Evolutionary conservation across 208 protist genomes (phyloP).

Genomic region (Sergeia podlipaevii): DNA sequence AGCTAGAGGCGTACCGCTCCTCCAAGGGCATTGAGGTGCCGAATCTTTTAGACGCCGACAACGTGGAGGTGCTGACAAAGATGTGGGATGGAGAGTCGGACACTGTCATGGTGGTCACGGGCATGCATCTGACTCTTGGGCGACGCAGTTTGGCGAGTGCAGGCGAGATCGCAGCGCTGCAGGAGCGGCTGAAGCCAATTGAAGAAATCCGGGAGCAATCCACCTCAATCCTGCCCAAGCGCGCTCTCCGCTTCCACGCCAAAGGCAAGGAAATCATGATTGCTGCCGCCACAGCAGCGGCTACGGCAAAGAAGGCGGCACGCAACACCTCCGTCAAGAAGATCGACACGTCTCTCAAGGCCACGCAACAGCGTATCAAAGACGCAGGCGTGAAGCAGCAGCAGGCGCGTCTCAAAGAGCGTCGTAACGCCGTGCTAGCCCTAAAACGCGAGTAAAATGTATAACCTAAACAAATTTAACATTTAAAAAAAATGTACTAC

Average conservation of each 20-base stretch:
- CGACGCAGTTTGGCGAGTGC: not conserved
- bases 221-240: constrained; percentile 25
- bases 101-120: constrained; percentile 32
- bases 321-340: constrained; percentile 41
- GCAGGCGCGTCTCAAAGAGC: constrained; percentile 27
- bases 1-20: constrained; percentile 51
- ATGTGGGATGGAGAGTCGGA: constrained; percentile 72
- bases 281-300: constrained; percentile 6
- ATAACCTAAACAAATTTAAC: constrained; percentile 1
- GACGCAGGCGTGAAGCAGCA: constrained; percentile 21
- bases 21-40: constrained; percentile 58
- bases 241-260: constrained; percentile 34
- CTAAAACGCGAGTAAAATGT: not conserved
- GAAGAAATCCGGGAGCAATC: constrained; percentile 47
- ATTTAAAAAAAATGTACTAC: constrained; percentile 3
- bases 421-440: constrained; percentile 21
- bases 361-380: constrained; percentile 16
- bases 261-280: too few species aligned
- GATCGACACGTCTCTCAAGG: constrained; percentile 20
- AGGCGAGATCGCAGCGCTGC: constrained; percentile 21
- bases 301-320: constrained; percentile 2
- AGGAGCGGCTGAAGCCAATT: constrained; percentile 27
- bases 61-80: constrained; percentile 58
- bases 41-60: constrained; percentile 36
- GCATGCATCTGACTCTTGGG: constrained; percentile 4